These are phyloP conservation scores for Viola pubescens DNA, from an alignment of 441 rosid species.

Conservation along the genomic window DNA sequence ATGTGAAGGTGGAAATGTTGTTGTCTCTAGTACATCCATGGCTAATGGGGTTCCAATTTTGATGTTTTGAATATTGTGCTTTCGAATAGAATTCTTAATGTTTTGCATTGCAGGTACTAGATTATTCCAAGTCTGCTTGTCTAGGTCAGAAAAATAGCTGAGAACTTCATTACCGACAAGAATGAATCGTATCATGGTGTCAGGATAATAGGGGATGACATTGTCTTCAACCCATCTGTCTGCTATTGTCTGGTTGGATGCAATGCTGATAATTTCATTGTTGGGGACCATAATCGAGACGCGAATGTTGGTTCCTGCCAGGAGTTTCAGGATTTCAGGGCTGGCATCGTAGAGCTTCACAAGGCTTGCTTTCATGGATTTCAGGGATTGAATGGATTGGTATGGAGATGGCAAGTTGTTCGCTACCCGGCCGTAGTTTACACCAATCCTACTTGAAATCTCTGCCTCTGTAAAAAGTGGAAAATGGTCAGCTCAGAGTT, in stretches of 20 bases:
- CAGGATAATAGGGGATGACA: conserved; percentile 49
- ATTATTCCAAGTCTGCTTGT: conserved; percentile 26
- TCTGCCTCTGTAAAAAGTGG: conserved; percentile 27
- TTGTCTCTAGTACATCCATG: conserved; percentile 52
- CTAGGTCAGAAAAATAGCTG: conserved; percentile 32
- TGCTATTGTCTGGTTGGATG: conserved; percentile 40
- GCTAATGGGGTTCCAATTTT: conserved; percentile 70
- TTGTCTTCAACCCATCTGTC: conserved; percentile 54
- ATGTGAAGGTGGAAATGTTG: conserved; percentile 63
- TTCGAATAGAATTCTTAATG: conserved; percentile 37
- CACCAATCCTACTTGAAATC: conserved; percentile 41
- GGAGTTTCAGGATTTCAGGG: conserved; percentile 49
- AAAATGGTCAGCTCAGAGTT: background rate
- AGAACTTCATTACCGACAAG: conserved; percentile 68
- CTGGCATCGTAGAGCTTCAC: conserved; percentile 63
- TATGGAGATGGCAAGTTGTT: conserved; percentile 60
- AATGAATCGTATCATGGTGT: conserved; percentile 50
- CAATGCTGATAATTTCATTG: conserved; percentile 39
- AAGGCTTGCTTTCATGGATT: conserved; percentile 41
- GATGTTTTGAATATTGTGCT: conserved; percentile 40
- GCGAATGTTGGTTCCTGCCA: conserved; percentile 45
- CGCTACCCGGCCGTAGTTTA: conserved; percentile 72
- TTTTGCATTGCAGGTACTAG: conserved; percentile 66
- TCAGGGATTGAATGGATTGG: conserved; percentile 43
- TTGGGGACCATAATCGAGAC: conserved; percentile 64